phyloP scores from a whole-genome alignment of 2,329 filamentous ascomycete genomes.

The Knoxdaviesia proteae region DNA sequence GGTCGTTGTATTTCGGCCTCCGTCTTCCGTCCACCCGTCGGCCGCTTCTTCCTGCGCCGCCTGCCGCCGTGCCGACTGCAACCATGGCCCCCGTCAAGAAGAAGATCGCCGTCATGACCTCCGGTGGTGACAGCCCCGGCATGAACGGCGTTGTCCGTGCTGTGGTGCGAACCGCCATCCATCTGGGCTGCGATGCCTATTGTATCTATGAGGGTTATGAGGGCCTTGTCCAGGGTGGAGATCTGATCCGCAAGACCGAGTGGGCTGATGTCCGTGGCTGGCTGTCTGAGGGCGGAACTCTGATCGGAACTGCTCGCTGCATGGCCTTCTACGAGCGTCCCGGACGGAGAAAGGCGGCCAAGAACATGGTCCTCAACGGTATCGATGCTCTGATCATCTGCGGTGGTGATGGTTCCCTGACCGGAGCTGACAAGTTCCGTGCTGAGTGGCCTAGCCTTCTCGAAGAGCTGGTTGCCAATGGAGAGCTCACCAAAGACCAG shows the following conservation, averaged over 20 bases:
- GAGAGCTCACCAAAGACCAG: constrained; percentile 50
- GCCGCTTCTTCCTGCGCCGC: constrained; percentile 3
- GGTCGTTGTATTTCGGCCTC: constrained; percentile 6
- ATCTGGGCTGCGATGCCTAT: constrained; percentile 60
- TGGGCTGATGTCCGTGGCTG: constrained; percentile 94
- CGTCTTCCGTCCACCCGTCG: constrained; percentile 3
- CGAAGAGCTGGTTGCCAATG: constrained; percentile 58
- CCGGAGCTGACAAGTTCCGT: constrained; percentile 84
- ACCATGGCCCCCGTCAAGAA: constrained; percentile 18
- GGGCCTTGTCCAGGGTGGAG: constrained; percentile 72
- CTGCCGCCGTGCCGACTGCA: constrained; percentile 2
- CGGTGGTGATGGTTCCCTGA: constrained; percentile 89
- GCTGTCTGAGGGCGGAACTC: constrained; percentile 79
- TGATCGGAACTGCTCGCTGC: constrained; percentile 89
- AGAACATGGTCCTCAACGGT: constrained; percentile 81
- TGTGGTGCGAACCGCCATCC: constrained; percentile 77
- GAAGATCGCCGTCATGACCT: constrained; percentile 81
- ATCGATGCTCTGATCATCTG: constrained; percentile 95
- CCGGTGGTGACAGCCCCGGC: constrained; percentile 79
- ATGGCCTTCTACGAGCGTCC: constrained; percentile 78
- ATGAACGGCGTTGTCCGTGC: constrained; percentile 88
- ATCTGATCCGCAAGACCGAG: constrained; percentile 68
- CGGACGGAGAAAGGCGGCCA: constrained; percentile 67
- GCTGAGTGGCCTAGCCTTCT: constrained; percentile 79
- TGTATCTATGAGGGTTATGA: constrained; percentile 90